These are phyloP conservation scores for Mollisia scopiformis DNA, from an alignment of 2,329 filamentous ascomycete genomes.

Conservation along the genomic window DNA sequence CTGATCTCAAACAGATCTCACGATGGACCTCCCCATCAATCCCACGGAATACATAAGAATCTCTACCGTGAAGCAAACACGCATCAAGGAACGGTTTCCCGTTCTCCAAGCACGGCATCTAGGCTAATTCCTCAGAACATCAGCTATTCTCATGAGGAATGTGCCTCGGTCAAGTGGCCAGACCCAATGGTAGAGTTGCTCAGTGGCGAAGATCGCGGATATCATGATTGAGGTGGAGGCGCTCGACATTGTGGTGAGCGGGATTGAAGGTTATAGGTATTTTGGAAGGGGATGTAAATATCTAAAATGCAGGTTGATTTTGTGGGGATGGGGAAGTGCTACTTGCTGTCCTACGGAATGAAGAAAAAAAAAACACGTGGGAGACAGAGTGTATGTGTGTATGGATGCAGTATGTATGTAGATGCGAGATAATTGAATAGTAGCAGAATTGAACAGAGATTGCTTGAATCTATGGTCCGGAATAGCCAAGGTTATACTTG, in stretches of 20 bases:
- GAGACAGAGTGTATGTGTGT: too few relatives aligned
- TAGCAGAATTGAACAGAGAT: neutral
- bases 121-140: neutral
- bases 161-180: neutral
- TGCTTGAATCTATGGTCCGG: neutral
- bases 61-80: neutral
- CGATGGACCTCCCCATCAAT: neutral
- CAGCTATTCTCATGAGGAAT: neutral
- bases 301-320: too few relatives aligned
- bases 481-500: neutral
- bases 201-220: neutral
- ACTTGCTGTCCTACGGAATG: too few relatives aligned
- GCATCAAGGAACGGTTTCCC: neutral
- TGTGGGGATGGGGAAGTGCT: too few relatives aligned
- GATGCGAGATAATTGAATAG: too few relatives aligned
- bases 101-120: neutral
- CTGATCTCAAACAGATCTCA: constrained; percentile 1
- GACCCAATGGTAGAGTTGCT: neutral
- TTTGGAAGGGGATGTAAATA: too few relatives aligned
- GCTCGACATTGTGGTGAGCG: neutral
- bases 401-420: too few relatives aligned
- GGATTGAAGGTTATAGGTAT: too few relatives aligned
- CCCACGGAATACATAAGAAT: neutral
- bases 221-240: neutral
- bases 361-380: too few relatives aligned